Evolutionary conservation across 2,329 filamentous ascomycete genomes (phyloP).

Genomic region (Exophiala sp.): DNA sequence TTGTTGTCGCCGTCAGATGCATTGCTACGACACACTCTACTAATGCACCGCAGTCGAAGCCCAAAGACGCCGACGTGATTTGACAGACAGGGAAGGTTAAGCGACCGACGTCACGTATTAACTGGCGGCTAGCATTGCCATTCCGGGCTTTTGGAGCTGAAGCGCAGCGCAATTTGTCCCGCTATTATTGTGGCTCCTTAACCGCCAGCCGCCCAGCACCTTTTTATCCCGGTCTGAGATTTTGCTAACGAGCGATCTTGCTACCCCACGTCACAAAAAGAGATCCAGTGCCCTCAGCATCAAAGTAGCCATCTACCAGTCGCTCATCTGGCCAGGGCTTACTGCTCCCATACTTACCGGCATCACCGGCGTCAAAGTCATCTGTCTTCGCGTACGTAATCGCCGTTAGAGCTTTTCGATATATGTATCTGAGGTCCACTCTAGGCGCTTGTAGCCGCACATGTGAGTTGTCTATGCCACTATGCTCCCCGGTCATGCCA

Average conservation of each 20-base stretch:
- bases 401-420: constrained; percentile 8
- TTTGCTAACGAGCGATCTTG: neutral
- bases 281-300: too few relatives aligned
- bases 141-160: neutral
- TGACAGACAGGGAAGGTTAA: constrained; percentile 8
- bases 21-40: neutral
- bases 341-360: neutral
- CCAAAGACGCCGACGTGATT: neutral
- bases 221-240: too few relatives aligned
- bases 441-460: constrained; percentile 2
- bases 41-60: neutral
- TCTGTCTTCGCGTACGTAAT: constrained; percentile 20
- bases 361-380: constrained; percentile 14
- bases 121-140: too few relatives aligned
- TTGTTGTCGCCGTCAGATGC: neutral
- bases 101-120: constrained; percentile 9
- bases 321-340: too few relatives aligned
- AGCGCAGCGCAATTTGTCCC: neutral
- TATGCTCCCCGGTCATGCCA: constrained; percentile 4
- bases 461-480: constrained; percentile 11
- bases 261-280: too few relatives aligned
- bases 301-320: too few relatives aligned
- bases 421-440: constrained; percentile 9
- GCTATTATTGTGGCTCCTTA: neutral
- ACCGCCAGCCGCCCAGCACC: too few relatives aligned